Percentiles rank a stretch among this genome's conserved stretches.
Evolutionary conservation across 78 protist genomes (phyloP).

Genomic region (Dictyostelium firmibasis): DNA sequence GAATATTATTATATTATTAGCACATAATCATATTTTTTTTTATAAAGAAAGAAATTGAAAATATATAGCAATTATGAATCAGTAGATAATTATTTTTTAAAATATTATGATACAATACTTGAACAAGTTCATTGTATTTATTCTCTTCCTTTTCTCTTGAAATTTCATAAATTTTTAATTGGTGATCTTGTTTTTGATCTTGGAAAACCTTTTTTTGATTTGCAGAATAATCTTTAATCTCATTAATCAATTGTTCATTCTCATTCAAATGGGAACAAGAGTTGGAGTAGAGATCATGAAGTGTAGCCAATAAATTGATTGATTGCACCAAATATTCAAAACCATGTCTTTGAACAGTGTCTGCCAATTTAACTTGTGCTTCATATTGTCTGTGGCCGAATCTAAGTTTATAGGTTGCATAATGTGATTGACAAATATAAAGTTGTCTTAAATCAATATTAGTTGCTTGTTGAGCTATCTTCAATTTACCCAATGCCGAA

Average conservation of each 20-base stretch:
- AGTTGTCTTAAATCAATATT: constrained; percentile 35
- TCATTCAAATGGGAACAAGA: constrained; percentile 3
- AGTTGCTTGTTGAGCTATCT: neutral
- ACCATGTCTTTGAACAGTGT: constrained; percentile 51
- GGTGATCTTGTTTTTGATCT: constrained; percentile 23
- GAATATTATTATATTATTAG: neutral
- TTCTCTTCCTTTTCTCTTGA: constrained; percentile 49
- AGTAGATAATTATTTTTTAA: too few relatives aligned
- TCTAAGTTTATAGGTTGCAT: constrained; percentile 14
- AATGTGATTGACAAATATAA: constrained; percentile 25
- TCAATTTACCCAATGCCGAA: constrained; percentile 25
- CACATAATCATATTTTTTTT: too few relatives aligned
- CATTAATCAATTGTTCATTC: constrained; percentile 14
- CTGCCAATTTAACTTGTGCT: constrained; percentile 12
- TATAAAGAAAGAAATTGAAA: too few relatives aligned
- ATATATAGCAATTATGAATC: too few relatives aligned
- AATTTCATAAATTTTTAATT: constrained; percentile 21
- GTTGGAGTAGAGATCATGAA: constrained; percentile 35
- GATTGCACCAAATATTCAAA: constrained; percentile 65
- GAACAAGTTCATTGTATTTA: constrained; percentile 65
- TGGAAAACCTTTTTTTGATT: neutral
- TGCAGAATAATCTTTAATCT: constrained; percentile 33
- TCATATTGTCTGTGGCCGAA: constrained; percentile 13
- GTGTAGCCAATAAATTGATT: constrained; percentile 46
- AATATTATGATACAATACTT: neutral